Conservation (phyloP, 495 filamentous ascomycete genomes). For the Daldinia vernicosa region DNA sequence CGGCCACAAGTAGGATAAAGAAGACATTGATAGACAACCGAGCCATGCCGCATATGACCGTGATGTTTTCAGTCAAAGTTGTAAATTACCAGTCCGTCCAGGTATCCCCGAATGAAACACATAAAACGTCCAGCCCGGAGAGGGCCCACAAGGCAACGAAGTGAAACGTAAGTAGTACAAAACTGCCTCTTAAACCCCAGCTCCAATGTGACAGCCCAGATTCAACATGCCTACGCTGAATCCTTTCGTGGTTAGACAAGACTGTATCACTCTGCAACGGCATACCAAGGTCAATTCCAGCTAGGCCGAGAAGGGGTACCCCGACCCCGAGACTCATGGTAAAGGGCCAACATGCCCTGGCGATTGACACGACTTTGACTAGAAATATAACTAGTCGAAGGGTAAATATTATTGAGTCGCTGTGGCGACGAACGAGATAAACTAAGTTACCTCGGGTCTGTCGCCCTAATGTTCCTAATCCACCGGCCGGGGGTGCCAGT, state of each 20-base stretch:
- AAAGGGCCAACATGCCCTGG: slow-evolving; percentile 57
- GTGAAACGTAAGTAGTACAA: slow-evolving; percentile 51
- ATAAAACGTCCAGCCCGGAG: slow-evolving; percentile 49
- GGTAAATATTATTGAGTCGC: slow-evolving; percentile 37
- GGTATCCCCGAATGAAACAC: slow-evolving; percentile 44
- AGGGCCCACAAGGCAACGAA: slow-evolving; percentile 51
- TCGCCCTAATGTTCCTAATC: slow-evolving; percentile 51
- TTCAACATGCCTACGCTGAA: slow-evolving; percentile 11
- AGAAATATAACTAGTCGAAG: slow-evolving; percentile 50
- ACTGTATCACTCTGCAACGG: slow-evolving; percentile 16
- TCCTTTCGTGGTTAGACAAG: slow-evolving; percentile 23
- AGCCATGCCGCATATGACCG: neutral
- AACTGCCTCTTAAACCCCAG: slow-evolving; percentile 50
- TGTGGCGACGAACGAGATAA: slow-evolving; percentile 29
- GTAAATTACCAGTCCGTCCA: slow-evolving; percentile 51
- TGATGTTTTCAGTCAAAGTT: neutral
- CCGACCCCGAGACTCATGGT: slow-evolving; percentile 48
- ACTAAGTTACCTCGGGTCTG: slow-evolving; percentile 43
- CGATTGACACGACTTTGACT: slow-evolving; percentile 53
- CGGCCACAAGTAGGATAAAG: neutral
- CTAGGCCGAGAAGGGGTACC: slow-evolving; percentile 49
- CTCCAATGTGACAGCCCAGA: slow-evolving; percentile 36
- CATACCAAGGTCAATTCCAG: slow-evolving; percentile 52
- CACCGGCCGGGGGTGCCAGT: slow-evolving; percentile 65
- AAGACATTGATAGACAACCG: neutral